A percentile compares a stretch with the other conserved stretches of the same genome.
Conservation (phyloP, 805 yeast genomes). For the Cyberlindnera samutprakarnensis region DNA sequence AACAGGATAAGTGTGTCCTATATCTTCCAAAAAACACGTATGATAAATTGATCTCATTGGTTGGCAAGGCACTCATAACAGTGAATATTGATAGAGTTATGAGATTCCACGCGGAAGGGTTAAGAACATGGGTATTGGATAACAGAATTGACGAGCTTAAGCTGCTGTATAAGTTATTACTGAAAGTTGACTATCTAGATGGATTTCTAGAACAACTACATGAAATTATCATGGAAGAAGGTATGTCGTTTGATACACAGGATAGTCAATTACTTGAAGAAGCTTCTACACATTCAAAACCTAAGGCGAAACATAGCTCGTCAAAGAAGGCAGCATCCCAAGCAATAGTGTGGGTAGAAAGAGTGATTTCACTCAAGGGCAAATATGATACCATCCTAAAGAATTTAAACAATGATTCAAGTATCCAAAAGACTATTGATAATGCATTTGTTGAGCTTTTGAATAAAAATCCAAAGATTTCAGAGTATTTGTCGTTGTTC, state of each 20-base stretch:
- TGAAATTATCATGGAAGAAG: slow-evolving; percentile 39
- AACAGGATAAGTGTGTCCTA: slow-evolving; percentile 46
- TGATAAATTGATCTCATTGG: slow-evolving; percentile 45
- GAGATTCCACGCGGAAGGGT: slow-evolving; percentile 45
- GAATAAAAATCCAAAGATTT: slow-evolving; percentile 38
- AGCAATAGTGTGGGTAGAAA: slow-evolving; percentile 65
- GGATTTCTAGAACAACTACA: slow-evolving; percentile 41
- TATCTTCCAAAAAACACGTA: slow-evolving; percentile 48
- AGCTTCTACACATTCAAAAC: slow-evolving; percentile 1
- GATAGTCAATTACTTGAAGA: slow-evolving; percentile 8
- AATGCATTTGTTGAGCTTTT: slow-evolving; percentile 56
- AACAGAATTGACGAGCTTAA: slow-evolving; percentile 35
- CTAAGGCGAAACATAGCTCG: slow-evolving; percentile 11
- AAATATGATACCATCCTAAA: slow-evolving; percentile 43
- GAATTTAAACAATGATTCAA: slow-evolving; percentile 37
- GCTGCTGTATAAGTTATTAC: slow-evolving; percentile 41
- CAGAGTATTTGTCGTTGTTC: slow-evolving; percentile 51
- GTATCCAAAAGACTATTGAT: slow-evolving; percentile 47
- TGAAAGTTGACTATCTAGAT: slow-evolving; percentile 47
- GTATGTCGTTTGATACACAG: slow-evolving; percentile 23
- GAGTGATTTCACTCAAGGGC: slow-evolving; percentile 42
- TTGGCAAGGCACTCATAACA: slow-evolving; percentile 53
- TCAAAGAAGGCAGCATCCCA: slow-evolving; percentile 29
- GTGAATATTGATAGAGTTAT: slow-evolving; percentile 51
- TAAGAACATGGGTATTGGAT: slow-evolving; percentile 47